phyloP scores from a whole-genome alignment of 1,284 basidiomycete genomes.

The Lignosus rhinocerotis region DNA sequence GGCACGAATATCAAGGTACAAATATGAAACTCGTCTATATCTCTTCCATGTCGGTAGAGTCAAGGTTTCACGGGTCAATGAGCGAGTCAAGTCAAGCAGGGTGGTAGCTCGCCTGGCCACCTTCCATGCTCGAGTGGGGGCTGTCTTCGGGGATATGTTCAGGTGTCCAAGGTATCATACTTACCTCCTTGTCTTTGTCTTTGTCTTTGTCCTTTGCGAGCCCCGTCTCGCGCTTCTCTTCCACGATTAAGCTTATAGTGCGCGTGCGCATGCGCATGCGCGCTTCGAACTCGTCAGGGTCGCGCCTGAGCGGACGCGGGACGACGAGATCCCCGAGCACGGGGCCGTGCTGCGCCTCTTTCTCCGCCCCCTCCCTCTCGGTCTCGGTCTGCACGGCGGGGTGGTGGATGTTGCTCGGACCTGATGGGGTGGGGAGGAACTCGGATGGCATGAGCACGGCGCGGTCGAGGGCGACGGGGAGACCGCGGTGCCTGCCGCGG shows the following conservation, averaged over 20 bases:
- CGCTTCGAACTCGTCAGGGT: slow-evolving; percentile 12
- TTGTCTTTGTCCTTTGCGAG: slow-evolving; percentile 3
- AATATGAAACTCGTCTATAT: too few species aligned
- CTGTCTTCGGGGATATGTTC: slow-evolving; percentile 8
- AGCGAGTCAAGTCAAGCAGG: too few species aligned
- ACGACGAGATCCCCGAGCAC: background rate
- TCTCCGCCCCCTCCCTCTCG: background rate
- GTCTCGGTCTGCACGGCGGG: too few species aligned
- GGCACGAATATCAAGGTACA: too few species aligned
- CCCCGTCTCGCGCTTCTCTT: slow-evolving; percentile 9
- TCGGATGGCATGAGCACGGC: slow-evolving; percentile 52
- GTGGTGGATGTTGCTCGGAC: too few species aligned
- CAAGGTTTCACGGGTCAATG: too few species aligned
- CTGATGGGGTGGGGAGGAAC: slow-evolving; percentile 8
- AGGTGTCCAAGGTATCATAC: background rate
- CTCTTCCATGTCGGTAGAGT: too few species aligned
- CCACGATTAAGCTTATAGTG: slow-evolving; percentile 17
- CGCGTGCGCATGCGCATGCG: slow-evolving; percentile 18
- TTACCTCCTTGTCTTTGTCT: slow-evolving; percentile 8
- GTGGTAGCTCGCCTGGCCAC: background rate
- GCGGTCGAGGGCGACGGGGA: slow-evolving; percentile 73
- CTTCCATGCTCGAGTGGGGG: slow-evolving; percentile 3
- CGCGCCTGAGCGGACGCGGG: slow-evolving; percentile 2
- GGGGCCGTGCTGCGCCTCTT: background rate
- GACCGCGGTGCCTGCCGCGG: slow-evolving; percentile 73